Base-by-base conservation (phyloP, 345 rosid genomes). In the Salix exigua region DNA sequence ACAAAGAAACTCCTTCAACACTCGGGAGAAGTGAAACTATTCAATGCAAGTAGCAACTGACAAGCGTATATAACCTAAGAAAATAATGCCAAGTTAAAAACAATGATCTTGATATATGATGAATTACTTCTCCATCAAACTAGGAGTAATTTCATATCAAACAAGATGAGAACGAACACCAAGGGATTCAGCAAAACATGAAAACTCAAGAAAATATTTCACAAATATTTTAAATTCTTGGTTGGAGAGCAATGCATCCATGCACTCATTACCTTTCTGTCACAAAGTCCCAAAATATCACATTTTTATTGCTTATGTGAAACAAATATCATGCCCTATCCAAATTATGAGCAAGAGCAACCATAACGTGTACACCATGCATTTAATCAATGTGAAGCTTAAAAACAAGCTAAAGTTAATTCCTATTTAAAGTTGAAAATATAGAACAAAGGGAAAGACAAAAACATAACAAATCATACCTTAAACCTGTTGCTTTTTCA, bases 401-500 rank as follows among this genome's bases (percentile, higher is more conserved):
- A 51, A 71, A 31, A 71, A 62, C 18, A 51, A 50, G 63, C 13
- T 51, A 71, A 7, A 4, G 23, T 30, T 31, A 19, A 35, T 53
- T 51, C 64, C 42, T 50, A 50, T 19, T 51, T 53, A 23, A 42
- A 40, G 46, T 68, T 12, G 30, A 8, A 51, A 30, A 21, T 12
- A 37, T 23, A 17, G 26, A 37, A 50, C 1, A 75, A 37, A 35
- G 1, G 42, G 26, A 50, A 46, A 9, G 16, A 21, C 37, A 28
- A n/a, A 19, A 14, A n/a, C 66, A 40, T 25, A 62, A 62, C 18
- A 21, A 21, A 26, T 11, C 76, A 73, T 86, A 96, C 99, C 86
- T 93, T 70, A 82, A 44, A 51, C 77, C 77, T 73, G 84, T 79
- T 30, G 88, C 97, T 73, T 67, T 88, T 73, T 85, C 90, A 72